phyloP scores from a whole-genome alignment of 495 filamentous ascomycete species.

The Chaetomium tenue region DNA sequence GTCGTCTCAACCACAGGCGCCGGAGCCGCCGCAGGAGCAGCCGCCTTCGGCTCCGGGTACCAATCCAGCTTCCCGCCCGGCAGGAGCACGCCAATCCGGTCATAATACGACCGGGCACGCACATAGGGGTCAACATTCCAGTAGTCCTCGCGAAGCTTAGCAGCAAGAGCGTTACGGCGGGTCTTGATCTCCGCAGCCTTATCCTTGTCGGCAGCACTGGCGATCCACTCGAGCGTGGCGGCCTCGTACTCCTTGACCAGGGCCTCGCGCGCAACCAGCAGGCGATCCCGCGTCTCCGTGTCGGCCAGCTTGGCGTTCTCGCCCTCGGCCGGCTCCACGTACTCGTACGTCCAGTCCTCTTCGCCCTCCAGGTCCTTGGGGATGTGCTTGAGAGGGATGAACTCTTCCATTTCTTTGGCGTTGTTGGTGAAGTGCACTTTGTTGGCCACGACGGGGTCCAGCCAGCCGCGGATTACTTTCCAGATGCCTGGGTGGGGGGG shows the following conservation, averaged over 20 bases:
- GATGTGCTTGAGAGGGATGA: constrained; percentile 69
- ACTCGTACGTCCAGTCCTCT: constrained; percentile 78
- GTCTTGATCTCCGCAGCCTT: constrained; percentile 41
- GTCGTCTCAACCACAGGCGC: constrained; percentile 44
- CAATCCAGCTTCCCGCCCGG: constrained; percentile 65
- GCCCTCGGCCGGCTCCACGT: constrained; percentile 67
- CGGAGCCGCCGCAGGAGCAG: constrained; percentile 12
- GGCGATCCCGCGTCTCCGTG: constrained; percentile 54
- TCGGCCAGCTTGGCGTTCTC: constrained; percentile 77
- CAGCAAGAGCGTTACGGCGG: constrained; percentile 54
- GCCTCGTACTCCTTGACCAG: constrained; percentile 70
- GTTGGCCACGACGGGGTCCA: constrained; percentile 91
- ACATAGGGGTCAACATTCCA: constrained; percentile 81
- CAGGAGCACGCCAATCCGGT: constrained; percentile 67
- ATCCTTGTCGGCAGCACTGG: constrained; percentile 30
- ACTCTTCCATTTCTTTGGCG: constrained; percentile 71
- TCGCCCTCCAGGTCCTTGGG: constrained; percentile 76
- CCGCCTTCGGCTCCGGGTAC: constrained; percentile 50
- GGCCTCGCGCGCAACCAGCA: constrained; percentile 58
- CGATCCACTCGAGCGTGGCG: constrained; percentile 68
- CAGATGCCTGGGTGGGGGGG: constrained; percentile 58
- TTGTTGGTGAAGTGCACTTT: constrained; percentile 95
- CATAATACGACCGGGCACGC: constrained; percentile 69
- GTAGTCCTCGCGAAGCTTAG: constrained; percentile 68
- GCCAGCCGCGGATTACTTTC: constrained; percentile 93